Conservation (phyloP, 495 filamentous ascomycete genomes). For the Barbatosphaeria neglecta region DNA sequence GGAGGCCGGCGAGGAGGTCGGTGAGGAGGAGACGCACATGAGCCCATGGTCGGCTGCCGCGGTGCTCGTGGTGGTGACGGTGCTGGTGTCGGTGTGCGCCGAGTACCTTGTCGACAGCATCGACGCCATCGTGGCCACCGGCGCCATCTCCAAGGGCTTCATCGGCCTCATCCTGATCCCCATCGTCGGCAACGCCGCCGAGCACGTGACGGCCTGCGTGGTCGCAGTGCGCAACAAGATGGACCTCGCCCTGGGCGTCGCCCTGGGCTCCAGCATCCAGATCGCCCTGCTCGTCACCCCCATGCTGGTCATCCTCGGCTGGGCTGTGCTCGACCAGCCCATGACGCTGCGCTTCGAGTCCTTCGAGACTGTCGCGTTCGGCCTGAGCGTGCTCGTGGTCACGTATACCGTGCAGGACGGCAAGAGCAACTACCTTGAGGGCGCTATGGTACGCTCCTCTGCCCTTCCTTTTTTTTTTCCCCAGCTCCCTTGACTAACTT, state of each 20-base stretch:
- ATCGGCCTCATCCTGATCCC: conserved; percentile 92
- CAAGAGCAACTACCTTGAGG: conserved; percentile 91
- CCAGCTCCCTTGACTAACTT: conserved; percentile 3
- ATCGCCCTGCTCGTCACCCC: conserved; percentile 91
- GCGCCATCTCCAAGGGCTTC: conserved; percentile 87
- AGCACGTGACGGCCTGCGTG: conserved; percentile 90
- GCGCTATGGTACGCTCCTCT: conserved; percentile 65
- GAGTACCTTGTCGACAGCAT: conserved; percentile 92
- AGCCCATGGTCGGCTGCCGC: conserved; percentile 59
- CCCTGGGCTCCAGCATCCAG: conserved; percentile 86
- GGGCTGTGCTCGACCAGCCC: conserved; percentile 62
- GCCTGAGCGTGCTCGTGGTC: conserved; percentile 76
- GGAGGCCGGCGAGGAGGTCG: conserved; percentile 28
- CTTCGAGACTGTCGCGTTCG: conserved; percentile 89
- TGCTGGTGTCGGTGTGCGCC: conserved; percentile 81
- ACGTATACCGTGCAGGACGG: conserved; percentile 90
- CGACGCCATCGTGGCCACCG: conserved; percentile 70
- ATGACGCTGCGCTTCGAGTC: conserved; percentile 90
- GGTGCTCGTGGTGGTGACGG: conserved; percentile 63
- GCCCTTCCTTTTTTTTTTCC: neutral
- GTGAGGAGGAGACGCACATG: conserved; percentile 46
- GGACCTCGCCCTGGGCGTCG: conserved; percentile 91
- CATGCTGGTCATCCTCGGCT: conserved; percentile 80
- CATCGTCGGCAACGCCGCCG: conserved; percentile 94
- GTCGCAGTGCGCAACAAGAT: conserved; percentile 94